Base-by-base conservation (phyloP, 2,329 filamentous ascomycete species). In the Neonectria hederae region DNA sequence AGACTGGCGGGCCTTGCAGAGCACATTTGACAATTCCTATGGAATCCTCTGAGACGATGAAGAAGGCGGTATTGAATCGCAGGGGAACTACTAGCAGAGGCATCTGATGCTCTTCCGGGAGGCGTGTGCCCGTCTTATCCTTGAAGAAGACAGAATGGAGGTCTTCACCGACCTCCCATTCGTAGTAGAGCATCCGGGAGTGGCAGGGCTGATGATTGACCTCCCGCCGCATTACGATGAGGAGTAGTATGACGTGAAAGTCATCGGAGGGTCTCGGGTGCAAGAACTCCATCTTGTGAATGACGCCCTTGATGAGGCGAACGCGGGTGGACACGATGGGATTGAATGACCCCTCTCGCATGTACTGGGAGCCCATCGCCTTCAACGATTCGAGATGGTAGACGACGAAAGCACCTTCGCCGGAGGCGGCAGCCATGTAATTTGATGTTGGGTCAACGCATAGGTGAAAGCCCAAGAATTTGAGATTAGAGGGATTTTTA, bases 201-300 rank as follows among this genome's bases (percentile, higher is more conserved):
- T 78, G 77, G 1, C 69, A 69, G 10, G 71, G 63, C 2, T 64
- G 62, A 10, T 59, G 66, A 2, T 13, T 62, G 6, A 66, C 65
- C 59, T 84, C 83, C 32, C 81, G 79, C 35, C 78, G 80, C 55
- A 84, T 78, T 17, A 87, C 72, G 19, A 90, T 84, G 45, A 97
- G 80, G 11, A 97, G 81, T 4, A 98, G 83, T n/a, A 97, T 90
- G 46, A 97, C 87, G 70, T 90, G 89, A 58, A 89, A 83, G 10
- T 88, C 84, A 65, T 94, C 89, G 57, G 88, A 85, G 0, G 85
- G 79, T 10, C 84, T 84, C 8, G 94, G 92, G 63, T 91, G 88
- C 3, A 99, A 83, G 68, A 98, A 99, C 22, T 94, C 91, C 83
- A 97, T 90, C 70, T 93, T 92, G 71, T 95, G 84, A 59, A 98